A percentile compares a stretch with the other conserved stretches of the same genome.
phyloP scores from a whole-genome alignment of 257 asterid genomes.

The Echites panduratus region DNA sequence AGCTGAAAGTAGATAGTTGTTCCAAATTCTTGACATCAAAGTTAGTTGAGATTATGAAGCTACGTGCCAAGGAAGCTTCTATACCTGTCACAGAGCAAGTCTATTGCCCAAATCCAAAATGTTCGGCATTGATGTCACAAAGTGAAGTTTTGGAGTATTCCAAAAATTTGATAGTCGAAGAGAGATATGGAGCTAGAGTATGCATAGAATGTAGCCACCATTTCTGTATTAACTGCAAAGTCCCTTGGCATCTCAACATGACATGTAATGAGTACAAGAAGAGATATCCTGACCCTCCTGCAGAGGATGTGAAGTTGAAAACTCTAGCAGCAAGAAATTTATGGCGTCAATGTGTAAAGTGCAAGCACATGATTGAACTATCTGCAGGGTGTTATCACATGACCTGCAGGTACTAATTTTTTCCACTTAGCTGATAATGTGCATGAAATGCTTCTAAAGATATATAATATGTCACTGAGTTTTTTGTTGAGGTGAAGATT shows the following conservation, averaged over 20 bases:
- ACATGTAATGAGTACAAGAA: conserved; percentile 42
- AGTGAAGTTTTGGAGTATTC: conserved; percentile 45
- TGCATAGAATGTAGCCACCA: conserved; percentile 45
- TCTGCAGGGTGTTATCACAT: conserved; percentile 29
- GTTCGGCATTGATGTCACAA: conserved; percentile 73
- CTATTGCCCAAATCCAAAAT: conserved; percentile 74
- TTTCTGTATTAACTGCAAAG: conserved; percentile 64
- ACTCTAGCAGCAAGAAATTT: conserved; percentile 21
- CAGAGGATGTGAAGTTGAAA: conserved; percentile 51
- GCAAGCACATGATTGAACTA: conserved; percentile 32
- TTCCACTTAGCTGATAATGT: not conserved
- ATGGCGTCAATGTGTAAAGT: conserved; percentile 30
- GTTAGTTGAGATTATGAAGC: conserved; percentile 49
- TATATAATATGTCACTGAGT: not conserved
- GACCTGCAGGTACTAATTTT: conserved; percentile 28
- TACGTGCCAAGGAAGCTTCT: conserved; percentile 58
- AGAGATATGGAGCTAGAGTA: conserved; percentile 16
- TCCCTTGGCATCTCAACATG: conserved; percentile 67
- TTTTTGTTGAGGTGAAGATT: not conserved
- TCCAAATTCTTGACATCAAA: conserved; percentile 52
- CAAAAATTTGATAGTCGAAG: conserved; percentile 4
- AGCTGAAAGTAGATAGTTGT: conserved; percentile 44
- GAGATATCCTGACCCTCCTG: conserved; percentile 34
- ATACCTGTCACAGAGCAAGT: conserved; percentile 55
- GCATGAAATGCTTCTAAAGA: not conserved